A percentile compares a stretch with the other conserved stretches of the same genome.
Conservation (phyloP, 2,329 filamentous ascomycete genomes). For the Diaporthe sp. region DNA sequence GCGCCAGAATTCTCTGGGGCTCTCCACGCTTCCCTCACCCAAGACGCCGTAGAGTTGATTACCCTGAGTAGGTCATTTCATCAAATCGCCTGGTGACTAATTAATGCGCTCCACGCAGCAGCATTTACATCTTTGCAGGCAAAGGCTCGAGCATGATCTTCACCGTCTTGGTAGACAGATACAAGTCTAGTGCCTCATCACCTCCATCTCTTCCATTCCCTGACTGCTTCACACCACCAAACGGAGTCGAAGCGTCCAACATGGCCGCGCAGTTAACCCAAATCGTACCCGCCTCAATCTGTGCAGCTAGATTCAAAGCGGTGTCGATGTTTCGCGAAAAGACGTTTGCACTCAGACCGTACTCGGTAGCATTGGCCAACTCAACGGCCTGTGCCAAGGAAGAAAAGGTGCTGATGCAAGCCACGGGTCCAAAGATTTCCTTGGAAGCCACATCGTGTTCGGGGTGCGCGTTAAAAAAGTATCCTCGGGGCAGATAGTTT, state of each 20-base stretch:
- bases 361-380: neutral
- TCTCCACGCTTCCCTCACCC: no score
- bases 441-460: neutral
- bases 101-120: no score
- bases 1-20: no score
- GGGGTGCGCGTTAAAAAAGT: neutral
- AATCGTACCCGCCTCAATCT: neutral
- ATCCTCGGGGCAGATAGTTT: neutral
- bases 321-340: neutral
- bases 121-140: neutral
- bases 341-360: neutral
- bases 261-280: neutral
- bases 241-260: neutral
- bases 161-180: neutral
- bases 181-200: neutral
- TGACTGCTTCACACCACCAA: neutral
- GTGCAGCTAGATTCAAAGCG: neutral
- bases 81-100: no score
- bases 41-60: no score
- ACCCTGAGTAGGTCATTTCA: no score
- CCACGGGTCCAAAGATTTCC: neutral
- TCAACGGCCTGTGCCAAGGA: neutral
- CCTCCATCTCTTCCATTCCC: constrained; percentile 3
- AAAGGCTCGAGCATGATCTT: neutral
- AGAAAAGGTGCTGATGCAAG: neutral